Base-by-base conservation (phyloP, 306 rosid species). In the Crotalaria pallida region DNA sequence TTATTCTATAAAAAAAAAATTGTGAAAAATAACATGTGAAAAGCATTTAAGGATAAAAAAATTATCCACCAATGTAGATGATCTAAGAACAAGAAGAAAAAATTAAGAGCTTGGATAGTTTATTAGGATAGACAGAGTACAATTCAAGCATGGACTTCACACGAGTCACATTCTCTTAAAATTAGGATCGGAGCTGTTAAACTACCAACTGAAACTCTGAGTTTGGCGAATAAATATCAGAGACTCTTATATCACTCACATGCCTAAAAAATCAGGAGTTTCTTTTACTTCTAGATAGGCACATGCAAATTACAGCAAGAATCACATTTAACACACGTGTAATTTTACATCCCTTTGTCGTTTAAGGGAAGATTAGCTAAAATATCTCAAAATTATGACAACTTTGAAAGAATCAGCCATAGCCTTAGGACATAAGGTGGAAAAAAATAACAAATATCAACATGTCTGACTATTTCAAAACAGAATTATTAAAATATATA, bases 401-500 rank as follows among this genome's bases (percentile, higher is more conserved):
- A 3, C 53, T 24, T 73, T 24, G 71, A 62, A 50, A 38, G 56
- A 64, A 51, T 51, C 56, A 73, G 17, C 9, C 73, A n/a, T 47
- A 73, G 22, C 12, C 73, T 12, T 10, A 9, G 16, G 17, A 38
- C 43, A 62, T 17, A 10, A 10, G 3, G 9, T 10, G 10, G 10
- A 59, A 51, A 7, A 1, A 5, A 69, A 24, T 21, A 18, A 55
- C 44, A 3, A 15, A 2, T 16, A 10, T 7, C 1, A 44, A 1
- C 45, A 16, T 43, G 31, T 21, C 29, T 70, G 33, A 5, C 10
- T 40, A 31, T 49, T 6, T 31, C 17, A 58, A 27, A 45, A 58
- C 8, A 0, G 3, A 26, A 33, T 45, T n/a, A 19, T 47, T 23
- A 19, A 12, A 55, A 29, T 3, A 1, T 34, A 8, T 27, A n/a